Evolutionary conservation across 2,329 filamentous ascomycete species (phyloP), one percentile per base, ranked within the genome.

Genomic region (Microcera coccophila): DNA sequence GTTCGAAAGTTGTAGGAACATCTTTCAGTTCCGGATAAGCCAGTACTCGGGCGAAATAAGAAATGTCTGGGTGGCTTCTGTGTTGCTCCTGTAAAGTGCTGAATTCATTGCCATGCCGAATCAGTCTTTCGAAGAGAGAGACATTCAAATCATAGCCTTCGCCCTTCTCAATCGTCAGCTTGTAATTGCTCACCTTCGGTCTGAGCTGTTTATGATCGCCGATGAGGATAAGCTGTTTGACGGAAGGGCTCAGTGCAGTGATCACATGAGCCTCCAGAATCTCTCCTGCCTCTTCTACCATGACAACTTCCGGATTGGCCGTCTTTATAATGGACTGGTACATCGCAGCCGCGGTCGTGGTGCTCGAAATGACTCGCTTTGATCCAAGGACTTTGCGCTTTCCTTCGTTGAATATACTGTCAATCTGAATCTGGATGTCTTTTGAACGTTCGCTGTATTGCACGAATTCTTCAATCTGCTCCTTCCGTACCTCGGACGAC

Each of bases 261-360:
- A 88, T 61, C 16, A 65, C 29, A 50, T 88, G 84, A 2, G 73
- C 72, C 58, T 89, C 85, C 0, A 87, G 67, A 3, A 89, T 85
- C 49, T 89, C 84, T 2, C 83, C 85, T 1, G 84, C 85, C 60
- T 89, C 85, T 58, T 89, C 85, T 0, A 87, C 76, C 0, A 90
- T 57, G 1, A 87, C 62, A 3, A 86, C 68, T 1, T 80, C 78
- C 0, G 82, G 81, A 0, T 64, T 60, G 0, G 75, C 76, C 1
- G 71, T 66, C 4, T 71, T 71, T 8, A 89, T 71, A 2, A 76
- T 66, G 1, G 72, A 62, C 0, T 70, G 63, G 38, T 84, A 75
- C 62, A 73, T 87, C 0, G 85, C 82, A 0, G 84, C 84, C 0
- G 70, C 82, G 0, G 81, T 89, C 0, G 85, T 89, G 0, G 85